Percentiles rank a stretch among this genome's conserved stretches.
Evolutionary conservation across 352 stramenopile genomes (phyloP).

Genomic region (Phytophthora syringae): DNA sequence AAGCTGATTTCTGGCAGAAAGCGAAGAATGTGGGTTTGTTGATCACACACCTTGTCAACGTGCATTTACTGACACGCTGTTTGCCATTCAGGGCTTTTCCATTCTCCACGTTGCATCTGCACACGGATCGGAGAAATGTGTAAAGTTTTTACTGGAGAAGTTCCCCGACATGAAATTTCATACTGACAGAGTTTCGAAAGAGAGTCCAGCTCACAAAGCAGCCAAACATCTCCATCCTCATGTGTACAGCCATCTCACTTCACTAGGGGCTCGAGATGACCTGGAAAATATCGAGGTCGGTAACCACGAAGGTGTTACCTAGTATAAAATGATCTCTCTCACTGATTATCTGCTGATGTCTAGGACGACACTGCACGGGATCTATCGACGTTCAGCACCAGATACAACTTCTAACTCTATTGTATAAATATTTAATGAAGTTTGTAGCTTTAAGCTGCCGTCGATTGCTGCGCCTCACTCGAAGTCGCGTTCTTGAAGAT

Average conservation of each 20-base stretch:
- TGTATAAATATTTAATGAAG: conserved; percentile 27
- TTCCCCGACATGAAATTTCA: conserved; percentile 49
- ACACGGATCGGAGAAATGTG: conserved; percentile 52
- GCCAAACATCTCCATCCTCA: conserved; percentile 53
- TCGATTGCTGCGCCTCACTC: conserved; percentile 10
- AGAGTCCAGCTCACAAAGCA: conserved; percentile 68
- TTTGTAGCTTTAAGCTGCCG: conserved; percentile 8
- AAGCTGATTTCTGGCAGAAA: conserved; percentile 55
- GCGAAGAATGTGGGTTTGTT: conserved; percentile 50
- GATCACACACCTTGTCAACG: too few relatives aligned
- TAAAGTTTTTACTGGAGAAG: conserved; percentile 47
- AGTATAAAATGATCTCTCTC: background rate
- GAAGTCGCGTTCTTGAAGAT: conserved; percentile 42
- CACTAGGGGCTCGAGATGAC: conserved; percentile 45
- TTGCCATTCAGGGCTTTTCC: conserved; percentile 49
- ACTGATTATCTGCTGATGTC: background rate
- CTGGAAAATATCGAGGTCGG: conserved; percentile 68
- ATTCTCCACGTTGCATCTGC: conserved; percentile 63
- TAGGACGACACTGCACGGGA: conserved; percentile 49
- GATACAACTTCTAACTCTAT: conserved; percentile 37
- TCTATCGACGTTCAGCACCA: conserved; percentile 35
- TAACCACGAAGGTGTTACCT: background rate
- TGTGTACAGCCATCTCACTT: conserved; percentile 49
- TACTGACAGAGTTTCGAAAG: conserved; percentile 48
- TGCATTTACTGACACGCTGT: background rate